Conservation (phyloP, 2,329 filamentous ascomycete genomes). For the Pleochaeta shiraiana region DNA sequence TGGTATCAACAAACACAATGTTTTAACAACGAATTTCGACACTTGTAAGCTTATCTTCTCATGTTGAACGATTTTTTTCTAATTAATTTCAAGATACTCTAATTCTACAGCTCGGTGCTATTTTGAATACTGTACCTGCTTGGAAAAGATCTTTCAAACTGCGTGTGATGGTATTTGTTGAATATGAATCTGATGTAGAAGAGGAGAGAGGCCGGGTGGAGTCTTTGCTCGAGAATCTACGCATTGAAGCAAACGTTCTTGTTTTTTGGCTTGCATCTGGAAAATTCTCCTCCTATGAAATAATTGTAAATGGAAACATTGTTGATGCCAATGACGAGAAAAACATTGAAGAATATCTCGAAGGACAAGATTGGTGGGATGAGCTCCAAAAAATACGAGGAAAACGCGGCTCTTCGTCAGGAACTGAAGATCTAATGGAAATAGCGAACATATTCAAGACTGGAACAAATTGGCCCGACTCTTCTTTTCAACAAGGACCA, state of each 20-base stretch:
- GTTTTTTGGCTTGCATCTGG: slow-evolving; percentile 70
- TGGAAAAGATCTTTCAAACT: slow-evolving; percentile 56
- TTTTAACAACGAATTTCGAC: slow-evolving; percentile 77
- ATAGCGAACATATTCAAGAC: slow-evolving; percentile 22
- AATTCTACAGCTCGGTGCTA: slow-evolving; percentile 73
- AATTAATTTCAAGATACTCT: slow-evolving; percentile 32
- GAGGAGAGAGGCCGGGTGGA: slow-evolving; percentile 55
- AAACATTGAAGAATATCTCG: slow-evolving; percentile 42
- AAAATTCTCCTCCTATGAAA: slow-evolving; percentile 47
- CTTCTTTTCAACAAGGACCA: slow-evolving; percentile 28
- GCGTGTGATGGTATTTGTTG: slow-evolving; percentile 69
- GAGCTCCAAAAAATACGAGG: slow-evolving; percentile 39
- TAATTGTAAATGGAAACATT: slow-evolving; percentile 50
- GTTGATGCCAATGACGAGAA: slow-evolving; percentile 32
- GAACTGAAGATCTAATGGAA: slow-evolving; percentile 24
- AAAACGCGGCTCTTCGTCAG: slow-evolving; percentile 15
- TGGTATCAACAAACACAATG: slow-evolving; percentile 35
- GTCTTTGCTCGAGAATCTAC: slow-evolving; percentile 54
- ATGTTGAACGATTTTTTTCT: neutral
- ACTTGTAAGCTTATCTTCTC: slow-evolving; percentile 38
- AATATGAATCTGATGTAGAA: slow-evolving; percentile 66
- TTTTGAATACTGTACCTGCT: slow-evolving; percentile 56
- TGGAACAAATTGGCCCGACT: slow-evolving; percentile 27
- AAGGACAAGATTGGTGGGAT: slow-evolving; percentile 64
- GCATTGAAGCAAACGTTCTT: slow-evolving; percentile 57